Evolutionary conservation across 768 basidiomycete species (phyloP).

Genomic region (Xerocomus brunneocitrinus): DNA sequence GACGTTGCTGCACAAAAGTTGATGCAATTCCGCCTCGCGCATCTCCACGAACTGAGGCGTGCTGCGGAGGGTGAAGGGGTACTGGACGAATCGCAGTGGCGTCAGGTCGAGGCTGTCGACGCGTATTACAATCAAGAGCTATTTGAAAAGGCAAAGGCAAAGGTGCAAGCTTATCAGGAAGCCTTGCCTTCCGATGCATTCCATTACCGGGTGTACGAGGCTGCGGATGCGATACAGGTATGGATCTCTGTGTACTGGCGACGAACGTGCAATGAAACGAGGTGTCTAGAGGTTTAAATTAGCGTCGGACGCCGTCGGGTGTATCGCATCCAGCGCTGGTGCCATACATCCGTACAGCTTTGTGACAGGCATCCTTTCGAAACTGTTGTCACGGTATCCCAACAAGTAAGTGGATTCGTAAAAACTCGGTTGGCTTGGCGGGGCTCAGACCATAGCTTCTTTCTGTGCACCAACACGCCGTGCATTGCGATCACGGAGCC

Average conservation of each 20-base stretch:
- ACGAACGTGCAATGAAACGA: neutral
- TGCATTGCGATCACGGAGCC: constrained; percentile 47
- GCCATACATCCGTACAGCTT: constrained; percentile 68
- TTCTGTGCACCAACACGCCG: constrained; percentile 56
- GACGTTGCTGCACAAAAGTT: constrained; percentile 44
- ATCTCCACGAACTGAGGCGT: constrained; percentile 44
- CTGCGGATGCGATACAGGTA: constrained; percentile 32
- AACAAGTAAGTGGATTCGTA: constrained; percentile 36
- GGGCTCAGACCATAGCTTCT: constrained; percentile 41
- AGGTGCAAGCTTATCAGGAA: constrained; percentile 40
- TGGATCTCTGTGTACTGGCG: neutral
- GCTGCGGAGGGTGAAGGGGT: constrained; percentile 53
- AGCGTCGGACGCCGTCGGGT: constrained; percentile 42
- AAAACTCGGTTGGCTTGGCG: neutral
- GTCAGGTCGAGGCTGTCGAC: constrained; percentile 55
- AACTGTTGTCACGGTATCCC: constrained; percentile 44
- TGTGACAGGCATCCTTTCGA: constrained; percentile 57
- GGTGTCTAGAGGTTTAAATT: constrained; percentile 44
- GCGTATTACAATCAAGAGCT: constrained; percentile 43
- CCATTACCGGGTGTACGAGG: constrained; percentile 29
- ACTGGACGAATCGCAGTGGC: constrained; percentile 49
- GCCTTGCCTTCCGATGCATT: constrained; percentile 49
- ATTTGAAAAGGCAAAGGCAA: constrained; percentile 40
- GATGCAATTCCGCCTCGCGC: constrained; percentile 58
- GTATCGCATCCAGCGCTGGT: constrained; percentile 51